Conservation (phyloP, 2,329 filamentous ascomycete genomes). For the Cryphonectria parasitica region DNA sequence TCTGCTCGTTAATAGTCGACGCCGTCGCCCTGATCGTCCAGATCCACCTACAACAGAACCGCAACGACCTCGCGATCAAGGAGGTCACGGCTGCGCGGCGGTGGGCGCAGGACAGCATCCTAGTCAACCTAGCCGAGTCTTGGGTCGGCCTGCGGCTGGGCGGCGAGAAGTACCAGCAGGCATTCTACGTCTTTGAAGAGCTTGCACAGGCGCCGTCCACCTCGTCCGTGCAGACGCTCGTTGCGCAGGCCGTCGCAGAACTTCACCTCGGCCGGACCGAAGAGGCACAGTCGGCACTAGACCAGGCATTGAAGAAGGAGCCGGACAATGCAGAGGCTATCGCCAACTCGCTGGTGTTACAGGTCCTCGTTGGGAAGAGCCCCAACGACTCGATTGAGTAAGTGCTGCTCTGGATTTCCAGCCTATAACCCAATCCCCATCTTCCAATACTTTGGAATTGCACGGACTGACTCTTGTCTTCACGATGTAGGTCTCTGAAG, state of each 20-base stretch:
- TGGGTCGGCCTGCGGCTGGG: constrained; percentile 92
- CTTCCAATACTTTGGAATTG: neutral
- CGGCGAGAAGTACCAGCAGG: constrained; percentile 93
- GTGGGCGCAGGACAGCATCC: constrained; percentile 92
- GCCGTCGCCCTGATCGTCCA: constrained; percentile 88
- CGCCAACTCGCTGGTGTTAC: constrained; percentile 81
- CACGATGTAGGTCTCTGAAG: constrained; percentile 53
- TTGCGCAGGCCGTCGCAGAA: constrained; percentile 89
- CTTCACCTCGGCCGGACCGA: constrained; percentile 86
- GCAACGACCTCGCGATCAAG: constrained; percentile 86
- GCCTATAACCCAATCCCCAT: neutral
- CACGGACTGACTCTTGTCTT: neutral
- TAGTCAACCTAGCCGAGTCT: constrained; percentile 93
- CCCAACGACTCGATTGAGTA: constrained; percentile 65
- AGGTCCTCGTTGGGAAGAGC: constrained; percentile 76
- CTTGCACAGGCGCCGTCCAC: constrained; percentile 85
- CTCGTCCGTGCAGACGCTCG: constrained; percentile 73
- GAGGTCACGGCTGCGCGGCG: constrained; percentile 84
- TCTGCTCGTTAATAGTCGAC: constrained; percentile 53
- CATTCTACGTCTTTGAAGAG: constrained; percentile 98
- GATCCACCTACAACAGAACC: constrained; percentile 89
- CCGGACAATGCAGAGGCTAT: constrained; percentile 73
- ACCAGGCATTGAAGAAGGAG: constrained; percentile 78
- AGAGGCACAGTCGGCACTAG: constrained; percentile 84
- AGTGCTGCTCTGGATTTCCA: constrained; percentile 35